Base-by-base conservation (phyloP, 257 asterid genomes). In the Lycium ferocissimum region DNA sequence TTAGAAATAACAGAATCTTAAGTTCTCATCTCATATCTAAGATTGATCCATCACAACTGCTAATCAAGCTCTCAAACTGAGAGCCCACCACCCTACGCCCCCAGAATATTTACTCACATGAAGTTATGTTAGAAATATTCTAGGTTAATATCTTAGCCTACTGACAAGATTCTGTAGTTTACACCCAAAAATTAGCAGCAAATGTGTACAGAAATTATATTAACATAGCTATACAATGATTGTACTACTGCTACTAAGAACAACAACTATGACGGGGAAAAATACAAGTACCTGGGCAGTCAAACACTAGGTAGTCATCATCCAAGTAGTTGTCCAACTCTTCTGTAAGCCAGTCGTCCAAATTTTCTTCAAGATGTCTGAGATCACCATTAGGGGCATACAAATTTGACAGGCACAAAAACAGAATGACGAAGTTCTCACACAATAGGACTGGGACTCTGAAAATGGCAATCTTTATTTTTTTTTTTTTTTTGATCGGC, bases 261-360 rank as follows among this genome's bases (percentile, higher is more conserved):
- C 14, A 76, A 51, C 62, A 51, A 47, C 22, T 13, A 75, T 26
- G 59, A 49, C 14, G 38, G 13, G 82, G 82, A 11, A 76, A 6
- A 75, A 2, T 17, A 6, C 12, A 82, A 35, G 78, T 86, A 97
- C 99, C 98, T 86, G 99, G 99, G 85, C 98, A 97, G 90, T 95
- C 98, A 85, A 97, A 97, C 79, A 97, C 95, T 81, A 95, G 85
- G 88, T 97, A 95, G 89, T 97, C 98, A 88, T 97, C 98, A 57
- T 94, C 98, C 94, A 92, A 38, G 90, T 95, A 95, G 86, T 95
- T 93, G 61, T 97, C 98, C 89, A 97, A 88, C 92, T 97, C 99
- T 83, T 97, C 98, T 1, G 94, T 87, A 67, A 97, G 94, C 99
- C 99, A 97, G 38, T 89, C 95, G 85, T 95, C 99, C 93, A 97